Evolutionary conservation across 2,329 filamentous ascomycete species (phyloP).

Genomic region (Alternaria viburni): DNA sequence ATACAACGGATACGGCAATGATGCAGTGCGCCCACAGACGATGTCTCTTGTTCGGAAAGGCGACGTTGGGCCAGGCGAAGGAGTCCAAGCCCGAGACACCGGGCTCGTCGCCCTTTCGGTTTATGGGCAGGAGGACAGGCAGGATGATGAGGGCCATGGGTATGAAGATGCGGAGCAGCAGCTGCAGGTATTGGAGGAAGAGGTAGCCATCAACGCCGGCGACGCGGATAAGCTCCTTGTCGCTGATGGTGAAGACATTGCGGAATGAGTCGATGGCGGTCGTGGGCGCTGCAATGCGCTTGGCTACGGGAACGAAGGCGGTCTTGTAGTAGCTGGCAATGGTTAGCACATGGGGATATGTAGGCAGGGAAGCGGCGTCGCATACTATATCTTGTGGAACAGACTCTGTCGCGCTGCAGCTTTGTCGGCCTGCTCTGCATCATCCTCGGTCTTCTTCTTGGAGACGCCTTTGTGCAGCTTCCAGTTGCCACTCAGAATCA

Average conservation of each 20-base stretch:
- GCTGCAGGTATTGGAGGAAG: conserved; percentile 88
- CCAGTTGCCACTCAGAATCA: conserved; percentile 49
- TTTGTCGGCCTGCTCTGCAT: conserved; percentile 13
- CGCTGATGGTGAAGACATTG: conserved; percentile 68
- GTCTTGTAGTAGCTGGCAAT: conserved; percentile 45
- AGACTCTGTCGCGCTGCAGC: conserved; percentile 40
- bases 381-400: conserved; percentile 49
- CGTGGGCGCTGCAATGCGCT: conserved; percentile 42
- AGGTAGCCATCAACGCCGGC: conserved; percentile 97
- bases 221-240: conserved; percentile 89
- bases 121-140: conserved; percentile 85
- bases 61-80: conserved; percentile 88
- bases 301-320: conserved; percentile 45
- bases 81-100: conserved; percentile 68
- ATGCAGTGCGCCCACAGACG: conserved; percentile 86
- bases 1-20: conserved; percentile 76
- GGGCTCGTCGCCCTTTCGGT: conserved; percentile 72
- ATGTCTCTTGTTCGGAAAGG: conserved; percentile 61
- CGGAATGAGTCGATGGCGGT: conserved; percentile 47
- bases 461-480: conserved; percentile 32
- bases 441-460: conserved; percentile 13
- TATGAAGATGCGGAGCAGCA: conserved; percentile 89
- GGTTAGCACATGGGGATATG: conserved; percentile 20
- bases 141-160: conserved; percentile 79
- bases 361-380: neutral